Evolutionary conservation across 768 basidiomycete species (phyloP).

Genomic region (Sporobolomyces roseus): DNA sequence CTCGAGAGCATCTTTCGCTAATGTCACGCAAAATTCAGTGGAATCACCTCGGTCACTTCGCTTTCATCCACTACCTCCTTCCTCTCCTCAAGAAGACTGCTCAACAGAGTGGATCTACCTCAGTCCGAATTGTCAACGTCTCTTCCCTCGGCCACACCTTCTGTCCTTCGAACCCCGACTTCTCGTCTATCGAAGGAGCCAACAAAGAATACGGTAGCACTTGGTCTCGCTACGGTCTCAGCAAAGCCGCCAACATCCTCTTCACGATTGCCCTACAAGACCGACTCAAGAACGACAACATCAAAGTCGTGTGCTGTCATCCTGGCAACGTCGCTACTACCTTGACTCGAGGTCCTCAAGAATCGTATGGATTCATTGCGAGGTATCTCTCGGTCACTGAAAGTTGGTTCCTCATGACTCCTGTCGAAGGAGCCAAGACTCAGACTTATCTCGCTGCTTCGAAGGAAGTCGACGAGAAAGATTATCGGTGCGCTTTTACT

Average conservation of each 20-base stretch:
- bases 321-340: conserved; percentile 16
- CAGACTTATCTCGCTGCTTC: conserved; percentile 43
- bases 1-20: no score
- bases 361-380: conserved; percentile 6
- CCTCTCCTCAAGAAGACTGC: conserved; percentile 40
- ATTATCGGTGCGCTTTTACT: conserved; percentile 26
- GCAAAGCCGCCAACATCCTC: conserved; percentile 29
- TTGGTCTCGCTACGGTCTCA: conserved; percentile 26
- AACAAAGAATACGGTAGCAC: conserved; percentile 17
- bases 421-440: conserved; percentile 44
- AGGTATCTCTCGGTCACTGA: neutral
- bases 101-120: conserved; percentile 14
- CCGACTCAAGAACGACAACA: conserved; percentile 20
- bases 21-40: conserved; percentile 13
- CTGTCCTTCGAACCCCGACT: conserved; percentile 18
- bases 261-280: conserved; percentile 26
- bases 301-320: conserved; percentile 6
- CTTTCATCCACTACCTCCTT: conserved; percentile 33
- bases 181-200: conserved; percentile 17
- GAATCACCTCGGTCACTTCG: conserved; percentile 45
- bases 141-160: conserved; percentile 19
- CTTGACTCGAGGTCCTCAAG: conserved; percentile 17
- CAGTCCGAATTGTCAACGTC: conserved; percentile 37
- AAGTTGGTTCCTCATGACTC: conserved; percentile 32
- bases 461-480: conserved; percentile 34